A percentile compares a stretch with the other conserved stretches of the same genome.
Evolutionary conservation across 2,329 filamentous ascomycete species (phyloP).

Genomic region (Colletotrichum ledebouriae): DNA sequence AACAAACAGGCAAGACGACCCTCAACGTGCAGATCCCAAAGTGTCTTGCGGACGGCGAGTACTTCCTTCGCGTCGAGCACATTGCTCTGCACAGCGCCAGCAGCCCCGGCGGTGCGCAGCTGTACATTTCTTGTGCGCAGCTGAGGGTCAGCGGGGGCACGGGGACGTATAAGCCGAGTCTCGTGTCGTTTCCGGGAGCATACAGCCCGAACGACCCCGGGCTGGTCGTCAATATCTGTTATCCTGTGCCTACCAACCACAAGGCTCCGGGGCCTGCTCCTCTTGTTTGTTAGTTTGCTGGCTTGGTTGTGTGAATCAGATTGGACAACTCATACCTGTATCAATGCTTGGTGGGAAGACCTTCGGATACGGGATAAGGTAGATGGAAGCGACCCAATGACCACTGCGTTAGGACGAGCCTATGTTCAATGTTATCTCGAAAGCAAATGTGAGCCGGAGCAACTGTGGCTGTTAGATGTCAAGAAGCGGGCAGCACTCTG

Average conservation of each 20-base stretch:
- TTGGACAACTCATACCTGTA: no score
- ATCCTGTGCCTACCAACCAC: conserved; percentile 55
- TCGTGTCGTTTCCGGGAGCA: conserved; percentile 58
- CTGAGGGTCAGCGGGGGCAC: conserved; percentile 57
- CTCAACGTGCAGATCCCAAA: conserved; percentile 58
- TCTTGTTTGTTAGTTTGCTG: conserved; percentile 38
- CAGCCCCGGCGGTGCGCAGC: conserved; percentile 58
- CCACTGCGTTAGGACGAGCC: no score
- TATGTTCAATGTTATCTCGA: no score
- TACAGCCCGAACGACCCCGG: conserved; percentile 58
- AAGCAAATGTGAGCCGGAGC: no score
- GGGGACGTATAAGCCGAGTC: conserved; percentile 54
- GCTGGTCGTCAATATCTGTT: conserved; percentile 60
- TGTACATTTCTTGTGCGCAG: conserved; percentile 60
- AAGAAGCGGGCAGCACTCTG: no score
- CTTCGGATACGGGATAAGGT: no score
- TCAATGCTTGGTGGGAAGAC: no score
- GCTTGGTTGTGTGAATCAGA: no score
- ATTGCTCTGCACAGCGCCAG: conserved; percentile 61
- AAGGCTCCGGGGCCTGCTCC: conserved; percentile 44
- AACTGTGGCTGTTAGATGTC: not conserved
- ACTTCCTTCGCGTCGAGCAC: conserved; percentile 63
- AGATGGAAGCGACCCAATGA: no score
- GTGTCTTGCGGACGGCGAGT: conserved; percentile 62
- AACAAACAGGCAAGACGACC: conserved; percentile 46